Base-by-base conservation (phyloP, 1,284 basidiomycete genomes). In the Ceratobasidium theobromae region DNA sequence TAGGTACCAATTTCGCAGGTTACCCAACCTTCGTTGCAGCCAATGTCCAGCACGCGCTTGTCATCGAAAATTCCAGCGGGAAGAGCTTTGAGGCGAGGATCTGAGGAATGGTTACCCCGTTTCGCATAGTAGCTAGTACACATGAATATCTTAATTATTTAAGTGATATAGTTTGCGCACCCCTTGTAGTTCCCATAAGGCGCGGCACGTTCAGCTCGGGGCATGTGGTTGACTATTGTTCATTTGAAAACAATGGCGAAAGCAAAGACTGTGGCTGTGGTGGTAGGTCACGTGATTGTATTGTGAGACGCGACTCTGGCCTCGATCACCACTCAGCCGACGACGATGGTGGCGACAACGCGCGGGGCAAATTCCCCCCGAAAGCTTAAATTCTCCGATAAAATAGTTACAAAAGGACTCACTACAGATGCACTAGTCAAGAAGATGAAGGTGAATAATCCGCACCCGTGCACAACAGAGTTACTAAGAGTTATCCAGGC, bases 21-120 rank as follows among this genome's bases (percentile, higher is more conserved):
- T 23, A 93, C 84, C 79, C 82, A 84, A 1, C 91, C 91, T 73
- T 91, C 87, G 73, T 93, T 94, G 73, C 89, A 91, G 1, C 92
- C 91, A 0, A 93, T 75, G 73, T 94, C 92, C 9, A 93, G 79
- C 1, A 93, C 86, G 51, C 79, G 77, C 64, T 82, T 82, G 23
- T 75, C 79, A 1, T 67, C 23, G 71, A 93, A 85, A 30, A 88
- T 77, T 3, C 75, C 71, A 2, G 73, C 53, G 0, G 88, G 84
- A 0, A 93, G 75, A 9, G 86, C 74, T 1, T 80, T 76, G 1
- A 91, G 79, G 21, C 90, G 81, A 0, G 81, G 80, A 73, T 92
- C 88, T 2, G 43, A 58, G 28, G 62, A 57, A 27, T 62, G 45
- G 30, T 70, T 65, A 6, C 85, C 84, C 9, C 88, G 83, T 75